phyloP scores from a whole-genome alignment of 73 alveolate genomes.

The Uronychia binucleata region DNA sequence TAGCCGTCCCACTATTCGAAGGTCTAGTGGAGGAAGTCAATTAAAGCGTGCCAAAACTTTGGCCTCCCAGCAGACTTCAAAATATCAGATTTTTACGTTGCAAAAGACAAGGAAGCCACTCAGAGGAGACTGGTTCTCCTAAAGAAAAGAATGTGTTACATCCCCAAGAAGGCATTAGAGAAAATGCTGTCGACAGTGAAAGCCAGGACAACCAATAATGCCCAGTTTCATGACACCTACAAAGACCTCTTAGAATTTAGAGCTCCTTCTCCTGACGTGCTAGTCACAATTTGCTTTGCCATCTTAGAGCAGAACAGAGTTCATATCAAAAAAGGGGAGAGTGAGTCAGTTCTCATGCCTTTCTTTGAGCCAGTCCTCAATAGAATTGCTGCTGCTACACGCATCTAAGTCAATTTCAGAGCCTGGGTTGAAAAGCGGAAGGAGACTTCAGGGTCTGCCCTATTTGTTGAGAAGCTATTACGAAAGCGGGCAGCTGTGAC shows the following conservation, averaged over 20 bases:
- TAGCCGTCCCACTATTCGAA: not conserved
- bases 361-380: conserved; percentile 46
- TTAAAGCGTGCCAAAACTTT: too few relatives aligned
- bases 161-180: not conserved
- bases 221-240: conserved; percentile 24
- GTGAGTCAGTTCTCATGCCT: not conserved
- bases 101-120: not conserved
- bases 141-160: not conserved
- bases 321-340: not conserved
- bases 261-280: conserved; percentile 21
- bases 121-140: not conserved
- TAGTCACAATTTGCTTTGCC: conserved; percentile 14
- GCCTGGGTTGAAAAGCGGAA: not conserved
- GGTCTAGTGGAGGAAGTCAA: not conserved
- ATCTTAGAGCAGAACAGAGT: conserved; percentile 27
- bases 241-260: conserved; percentile 38
- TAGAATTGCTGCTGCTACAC: conserved; percentile 32
- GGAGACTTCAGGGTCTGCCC: not conserved
- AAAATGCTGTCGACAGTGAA: not conserved
- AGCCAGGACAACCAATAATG: not conserved
- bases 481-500: conserved; percentile 32
- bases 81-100: not conserved
- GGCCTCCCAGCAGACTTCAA: not conserved
- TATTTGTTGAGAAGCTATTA: conserved; percentile 25
- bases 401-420: conserved; percentile 17